Percentiles rank a stretch among this genome's conserved stretches.
Conservation (phyloP, 75 land plant genomes). For the Selaginella tamariscina region DNA sequence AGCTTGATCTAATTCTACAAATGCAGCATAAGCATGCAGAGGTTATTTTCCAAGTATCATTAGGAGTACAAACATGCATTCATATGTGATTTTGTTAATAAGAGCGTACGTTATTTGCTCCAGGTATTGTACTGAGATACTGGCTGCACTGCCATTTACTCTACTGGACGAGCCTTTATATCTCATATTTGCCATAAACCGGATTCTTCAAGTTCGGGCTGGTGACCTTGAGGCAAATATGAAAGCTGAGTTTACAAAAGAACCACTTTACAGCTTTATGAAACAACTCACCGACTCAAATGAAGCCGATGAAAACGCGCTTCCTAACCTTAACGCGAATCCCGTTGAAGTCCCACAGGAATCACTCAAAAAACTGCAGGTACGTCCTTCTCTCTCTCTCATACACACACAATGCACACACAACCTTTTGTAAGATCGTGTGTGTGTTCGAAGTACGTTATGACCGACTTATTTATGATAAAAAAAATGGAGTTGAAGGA, state of each 20-base stretch:
- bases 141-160: constrained; percentile 78
- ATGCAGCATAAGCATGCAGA: too few species aligned
- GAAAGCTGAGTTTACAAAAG: constrained; percentile 45
- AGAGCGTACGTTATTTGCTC: too few species aligned
- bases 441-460: too few species aligned
- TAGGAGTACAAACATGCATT: too few species aligned
- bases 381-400: not conserved
- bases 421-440: too few species aligned
- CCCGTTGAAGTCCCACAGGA: not conserved
- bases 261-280: constrained; percentile 18
- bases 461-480: too few species aligned
- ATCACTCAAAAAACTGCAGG: not conserved
- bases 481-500: too few species aligned
- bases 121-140: constrained; percentile 92
- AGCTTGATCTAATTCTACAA: too few species aligned
- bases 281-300: not conserved
- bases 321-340: too few species aligned
- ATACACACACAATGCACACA: too few species aligned
- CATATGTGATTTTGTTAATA: too few species aligned
- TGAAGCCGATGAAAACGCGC: not conserved
- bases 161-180: constrained; percentile 92
- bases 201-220: constrained; percentile 85
- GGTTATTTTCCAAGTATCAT: too few species aligned
- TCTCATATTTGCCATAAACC: constrained; percentile 74
- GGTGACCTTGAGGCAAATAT: constrained; percentile 75